Percentiles rank a stretch among this genome's conserved stretches.
These are phyloP conservation scores for Ophiostoma tasmaniense DNA, from an alignment of 2,329 filamentous ascomycete genomes.

Conservation along the genomic window DNA sequence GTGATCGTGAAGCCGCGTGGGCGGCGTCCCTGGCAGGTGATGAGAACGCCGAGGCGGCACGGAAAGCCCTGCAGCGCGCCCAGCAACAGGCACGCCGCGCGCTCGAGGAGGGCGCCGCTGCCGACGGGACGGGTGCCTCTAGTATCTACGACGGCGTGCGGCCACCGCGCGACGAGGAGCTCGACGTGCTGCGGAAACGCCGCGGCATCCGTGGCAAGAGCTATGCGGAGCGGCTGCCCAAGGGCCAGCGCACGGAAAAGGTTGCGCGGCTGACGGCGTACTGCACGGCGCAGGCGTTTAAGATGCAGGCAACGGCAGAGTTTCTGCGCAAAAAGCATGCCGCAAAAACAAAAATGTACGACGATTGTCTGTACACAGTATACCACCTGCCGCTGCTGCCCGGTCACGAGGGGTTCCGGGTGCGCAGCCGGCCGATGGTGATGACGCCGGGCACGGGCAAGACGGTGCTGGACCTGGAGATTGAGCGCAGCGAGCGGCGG, in stretches of 20 bases:
- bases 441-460: constrained; percentile 86
- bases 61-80: constrained; percentile 28
- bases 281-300: constrained; percentile 90
- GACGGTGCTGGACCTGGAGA: constrained; percentile 87
- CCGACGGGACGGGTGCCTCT: neutral
- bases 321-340: constrained; percentile 84
- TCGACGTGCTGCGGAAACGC: constrained; percentile 53
- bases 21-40: constrained; percentile 36
- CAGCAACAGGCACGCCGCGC: constrained; percentile 27
- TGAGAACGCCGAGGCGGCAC: constrained; percentile 41
- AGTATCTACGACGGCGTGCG: constrained; percentile 28
- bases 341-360: constrained; percentile 91
- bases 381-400: constrained; percentile 87
- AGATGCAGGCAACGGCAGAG: constrained; percentile 75
- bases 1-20: constrained; percentile 37
- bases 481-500: constrained; percentile 82
- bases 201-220: constrained; percentile 67
- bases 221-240: constrained; percentile 87
- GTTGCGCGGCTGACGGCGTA: constrained; percentile 88
- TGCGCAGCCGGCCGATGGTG: constrained; percentile 82
- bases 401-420: constrained; percentile 75
- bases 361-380: constrained; percentile 92
- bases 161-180: constrained; percentile 59
- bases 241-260: constrained; percentile 77
- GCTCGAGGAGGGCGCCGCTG: constrained; percentile 37